Conservation (phyloP, 345 rosid species). For the Populus pruinosa region DNA sequence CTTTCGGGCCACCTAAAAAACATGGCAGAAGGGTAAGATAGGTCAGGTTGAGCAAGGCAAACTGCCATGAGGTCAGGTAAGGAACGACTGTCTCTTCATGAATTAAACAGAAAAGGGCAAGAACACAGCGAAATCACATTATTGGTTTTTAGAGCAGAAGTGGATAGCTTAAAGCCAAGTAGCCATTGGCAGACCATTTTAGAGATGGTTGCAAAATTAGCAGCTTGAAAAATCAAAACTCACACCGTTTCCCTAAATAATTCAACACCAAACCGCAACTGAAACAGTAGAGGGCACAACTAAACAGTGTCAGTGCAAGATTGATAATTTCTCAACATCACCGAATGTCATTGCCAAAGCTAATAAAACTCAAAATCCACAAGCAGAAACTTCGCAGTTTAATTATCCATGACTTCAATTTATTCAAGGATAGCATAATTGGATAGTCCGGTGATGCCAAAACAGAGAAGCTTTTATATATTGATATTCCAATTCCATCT, state of each 20-base stretch:
- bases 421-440: neutral
- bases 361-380: neutral
- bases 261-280: neutral
- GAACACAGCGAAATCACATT: neutral
- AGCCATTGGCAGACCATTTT: neutral
- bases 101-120: neutral
- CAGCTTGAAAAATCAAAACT: neutral
- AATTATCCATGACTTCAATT: neutral
- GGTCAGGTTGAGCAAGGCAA: neutral
- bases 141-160: neutral
- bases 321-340: neutral
- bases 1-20: constrained; percentile 73
- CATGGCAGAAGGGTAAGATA: constrained; percentile 5
- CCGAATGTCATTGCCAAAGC: neutral
- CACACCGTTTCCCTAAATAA: neutral
- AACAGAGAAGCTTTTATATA: neutral
- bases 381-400: neutral
- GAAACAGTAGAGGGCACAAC: neutral
- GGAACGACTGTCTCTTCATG: neutral
- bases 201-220: neutral
- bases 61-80: neutral
- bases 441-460: neutral
- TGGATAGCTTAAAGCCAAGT: neutral
- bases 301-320: neutral
- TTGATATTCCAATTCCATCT: neutral